Percentiles rank a stretch among this genome's conserved stretches.
Evolutionary conservation across 352 stramenopile species (phyloP).

Genomic region (Globisporangium nagaii): DNA sequence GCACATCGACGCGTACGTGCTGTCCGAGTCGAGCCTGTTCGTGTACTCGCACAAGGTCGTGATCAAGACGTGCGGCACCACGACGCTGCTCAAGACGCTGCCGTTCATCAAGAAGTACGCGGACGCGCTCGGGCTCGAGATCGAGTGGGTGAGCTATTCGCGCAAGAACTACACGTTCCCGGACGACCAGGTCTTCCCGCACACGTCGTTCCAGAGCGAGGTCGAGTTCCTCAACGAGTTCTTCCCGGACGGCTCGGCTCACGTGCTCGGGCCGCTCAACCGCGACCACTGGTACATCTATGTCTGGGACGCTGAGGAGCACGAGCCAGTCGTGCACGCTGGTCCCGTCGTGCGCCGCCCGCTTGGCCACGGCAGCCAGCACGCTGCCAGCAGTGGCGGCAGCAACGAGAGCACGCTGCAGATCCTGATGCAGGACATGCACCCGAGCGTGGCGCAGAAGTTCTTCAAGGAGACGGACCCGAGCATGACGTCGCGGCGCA

Average conservation of each 20-base stretch:
- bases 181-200: conserved; percentile 96
- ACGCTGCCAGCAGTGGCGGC: background rate
- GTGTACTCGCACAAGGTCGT: conserved; percentile 98
- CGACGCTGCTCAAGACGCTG: conserved; percentile 94
- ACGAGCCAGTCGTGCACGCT: conserved; percentile 20
- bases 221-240: conserved; percentile 93
- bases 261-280: conserved; percentile 93
- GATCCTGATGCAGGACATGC: conserved; percentile 86
- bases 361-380: background rate
- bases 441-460: conserved; percentile 70
- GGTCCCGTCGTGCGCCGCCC: background rate
- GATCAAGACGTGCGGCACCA: conserved; percentile 99
- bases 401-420: conserved; percentile 73
- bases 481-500: conserved; percentile 75
- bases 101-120: conserved; percentile 81
- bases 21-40: conserved; percentile 98
- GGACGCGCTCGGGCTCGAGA: conserved; percentile 88
- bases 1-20: conserved; percentile 94
- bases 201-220: conserved; percentile 96
- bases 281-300: conserved; percentile 99
- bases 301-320: conserved; percentile 91
- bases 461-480: conserved; percentile 81
- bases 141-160: conserved; percentile 98
- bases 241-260: conserved; percentile 80
- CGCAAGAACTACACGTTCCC: conserved; percentile 99